phyloP scores from a whole-genome alignment of 192 early-diverging fungal species.

The Phlyctochytrium arcticum region DNA sequence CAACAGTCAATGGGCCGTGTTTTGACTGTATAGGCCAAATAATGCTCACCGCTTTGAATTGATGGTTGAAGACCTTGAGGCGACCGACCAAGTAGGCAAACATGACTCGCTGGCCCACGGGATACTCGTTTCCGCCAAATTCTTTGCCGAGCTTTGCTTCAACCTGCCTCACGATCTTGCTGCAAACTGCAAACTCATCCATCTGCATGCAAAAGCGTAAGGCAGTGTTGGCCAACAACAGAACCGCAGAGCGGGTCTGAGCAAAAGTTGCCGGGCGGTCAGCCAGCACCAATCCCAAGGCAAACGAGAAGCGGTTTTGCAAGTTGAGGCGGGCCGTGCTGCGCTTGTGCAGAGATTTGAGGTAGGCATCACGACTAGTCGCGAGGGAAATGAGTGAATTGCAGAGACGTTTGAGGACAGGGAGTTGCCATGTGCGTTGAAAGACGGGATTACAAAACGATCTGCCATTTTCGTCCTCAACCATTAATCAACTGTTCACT shows the following conservation, averaged over 20 bases:
- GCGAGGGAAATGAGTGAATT: conserved; percentile 13
- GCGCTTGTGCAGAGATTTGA: conserved; percentile 14
- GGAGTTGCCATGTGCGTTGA: conserved; percentile 3
- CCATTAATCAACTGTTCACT: too few species aligned
- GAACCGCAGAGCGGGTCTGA: conserved; percentile 9
- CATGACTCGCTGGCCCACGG: conserved; percentile 21
- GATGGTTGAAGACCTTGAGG: conserved; percentile 17
- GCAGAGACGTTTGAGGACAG: conserved; percentile 14
- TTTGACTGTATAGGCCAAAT: neutral
- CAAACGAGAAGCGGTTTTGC: conserved; percentile 21
- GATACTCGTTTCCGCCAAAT: too few species aligned
- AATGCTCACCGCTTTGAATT: neutral
- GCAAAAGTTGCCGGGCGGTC: conserved; percentile 6
- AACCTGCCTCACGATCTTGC: conserved; percentile 14
- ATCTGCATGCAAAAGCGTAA: conserved; percentile 19
- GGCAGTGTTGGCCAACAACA: conserved; percentile 17
- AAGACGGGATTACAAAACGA: conserved; percentile 11
- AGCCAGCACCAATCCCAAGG: conserved; percentile 11
- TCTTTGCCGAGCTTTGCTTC: conserved; percentile 1
- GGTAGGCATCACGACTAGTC: conserved; percentile 10
- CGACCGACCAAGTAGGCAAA: conserved; percentile 18
- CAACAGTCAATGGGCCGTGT: neutral
- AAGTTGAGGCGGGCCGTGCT: conserved; percentile 5
- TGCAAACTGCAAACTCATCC: conserved; percentile 20
- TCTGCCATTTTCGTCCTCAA: too few species aligned